Percentiles rank a stretch among this genome's conserved stretches.
These are phyloP conservation scores for Apiospora rasikravindrae DNA, from an alignment of 2,329 filamentous ascomycete genomes.

Conservation along the genomic window DNA sequence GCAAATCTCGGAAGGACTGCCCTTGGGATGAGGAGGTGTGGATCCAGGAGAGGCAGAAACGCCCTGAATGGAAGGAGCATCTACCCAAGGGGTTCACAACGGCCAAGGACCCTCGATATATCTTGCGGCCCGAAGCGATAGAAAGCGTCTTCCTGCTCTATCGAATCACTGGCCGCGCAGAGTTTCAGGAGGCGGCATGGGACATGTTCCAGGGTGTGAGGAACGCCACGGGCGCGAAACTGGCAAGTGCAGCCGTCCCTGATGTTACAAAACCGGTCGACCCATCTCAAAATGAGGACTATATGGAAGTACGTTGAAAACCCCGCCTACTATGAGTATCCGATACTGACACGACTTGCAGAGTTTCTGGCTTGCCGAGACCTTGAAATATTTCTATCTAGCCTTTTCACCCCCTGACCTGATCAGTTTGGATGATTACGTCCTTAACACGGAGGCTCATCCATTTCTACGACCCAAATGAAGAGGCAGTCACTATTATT, in stretches of 20 bases:
- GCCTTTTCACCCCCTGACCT: constrained; percentile 59
- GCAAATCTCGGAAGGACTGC: constrained; percentile 42
- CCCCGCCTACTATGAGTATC: not conserved
- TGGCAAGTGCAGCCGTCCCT: constrained; percentile 34
- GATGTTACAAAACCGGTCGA: constrained; percentile 53
- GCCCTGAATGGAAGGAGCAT: constrained; percentile 35
- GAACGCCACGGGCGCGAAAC: constrained; percentile 33
- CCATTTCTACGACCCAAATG: constrained; percentile 34
- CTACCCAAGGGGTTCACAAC: constrained; percentile 62
- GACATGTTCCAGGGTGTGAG: constrained; percentile 37
- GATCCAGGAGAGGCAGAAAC: constrained; percentile 30
- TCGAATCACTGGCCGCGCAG: constrained; percentile 35
- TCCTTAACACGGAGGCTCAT: constrained; percentile 51
- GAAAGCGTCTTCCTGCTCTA: constrained; percentile 41
- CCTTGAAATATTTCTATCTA: constrained; percentile 53
- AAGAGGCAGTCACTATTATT: not conserved
- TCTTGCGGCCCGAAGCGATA: constrained; percentile 41
- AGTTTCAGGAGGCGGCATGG: constrained; percentile 39
- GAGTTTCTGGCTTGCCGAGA: constrained; percentile 69
- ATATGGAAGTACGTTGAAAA: constrained; percentile 37
- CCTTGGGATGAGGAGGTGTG: constrained; percentile 33
- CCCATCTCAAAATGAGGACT: constrained; percentile 50
- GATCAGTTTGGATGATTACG: constrained; percentile 65
- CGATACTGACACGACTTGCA: constrained; percentile 41
- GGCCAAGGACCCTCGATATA: constrained; percentile 43